Base-by-base conservation (phyloP, 257 asterid species). In the Lavandula angustifolia region DNA sequence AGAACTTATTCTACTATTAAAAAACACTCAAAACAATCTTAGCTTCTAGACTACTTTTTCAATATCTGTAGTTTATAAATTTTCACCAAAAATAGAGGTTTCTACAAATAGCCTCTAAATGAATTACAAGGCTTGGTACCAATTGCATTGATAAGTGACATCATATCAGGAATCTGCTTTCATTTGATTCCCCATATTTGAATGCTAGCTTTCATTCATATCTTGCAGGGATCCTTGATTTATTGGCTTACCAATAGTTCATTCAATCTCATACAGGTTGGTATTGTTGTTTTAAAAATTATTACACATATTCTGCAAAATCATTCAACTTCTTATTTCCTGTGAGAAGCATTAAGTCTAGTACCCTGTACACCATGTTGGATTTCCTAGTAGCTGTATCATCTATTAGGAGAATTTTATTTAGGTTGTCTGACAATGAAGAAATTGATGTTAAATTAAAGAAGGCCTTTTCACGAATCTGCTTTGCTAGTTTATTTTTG, bases 231-330 rank as follows among this genome's bases (percentile, higher is more conserved):
- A 53, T 80, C 94, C 78, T 84, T 84, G 76, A 76, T 92, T 35
- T 85, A 83, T 78, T 92, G 99, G 97, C 61, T 85, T 60, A 84
- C 95, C 65, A 92, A 89, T 77, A 84, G 95, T 80, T 78, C 91
- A 11, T 58, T 87, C 64, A 77, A 79, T 73, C 76, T 80, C 61
- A 33, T 77, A 70, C 96, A 89, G 96, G 97, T 89, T 34, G 64
- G 88, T 80, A 18, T 34, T 62, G 16, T 47, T 57, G 7, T 38
- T 56, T 41, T 67, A 27, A 16, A 66, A 40, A 40, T 63, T 37
- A 29, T 2, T n/a, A 38, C n/a, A 9, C 27, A 43, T 17, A 49
- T 57, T 65, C 60, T 47, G 32, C 58, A 68, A 12, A 41, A 47
- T 66, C 51, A 59, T 52, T 52, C 40, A 48, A 34, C 27, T 43